Base-by-base conservation (phyloP, 73 alveolate species). In the Paramecium octaurelia region DNA sequence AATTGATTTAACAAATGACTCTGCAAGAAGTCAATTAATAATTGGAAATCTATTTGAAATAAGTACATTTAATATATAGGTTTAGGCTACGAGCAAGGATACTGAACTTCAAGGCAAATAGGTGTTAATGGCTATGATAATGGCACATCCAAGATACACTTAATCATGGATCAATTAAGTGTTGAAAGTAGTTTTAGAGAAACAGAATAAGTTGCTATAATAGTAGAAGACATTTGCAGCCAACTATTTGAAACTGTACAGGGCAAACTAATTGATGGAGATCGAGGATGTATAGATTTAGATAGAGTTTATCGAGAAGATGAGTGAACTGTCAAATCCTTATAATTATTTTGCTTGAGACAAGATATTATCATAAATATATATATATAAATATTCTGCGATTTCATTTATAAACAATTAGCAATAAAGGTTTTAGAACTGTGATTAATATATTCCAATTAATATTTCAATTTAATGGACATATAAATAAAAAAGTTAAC, bases 301-400 rank as follows among this genome's bases (percentile, higher is more conserved):
- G 9, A 42, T 80, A 40, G 91, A 80, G 34, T 48, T 23, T 14
- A 46, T 80, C 11, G 75, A 80, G 11, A 80, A 80, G 21, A 80
- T 80, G 91, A 80, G 91, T 80, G 91, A 80, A 23, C 24, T 80
- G 46, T 80, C 91, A 11, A 80, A 80, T 80, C 91, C 91, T 24
- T 80, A 80, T 80, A 80, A 80, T 80, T 80, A 80, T 80, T 80
- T 80, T 23, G 91, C 91, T 23, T 80, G 91, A 77, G 77, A 31
- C 46, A 31, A 27, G 23, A 64, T 23, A 31, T 40, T 40, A 40
- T 27, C 42, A 34, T 27, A 20, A 64, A 7, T 23, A 14, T 31
- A 64, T 64, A 59, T 2, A 58, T 27, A 58, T 10, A 21, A 64
- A 27, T 23, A 64, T 64, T 27, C 16, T 54, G 4, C 10, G 18